These are phyloP conservation scores for Alloteropsis angusta DNA, from an alignment of 202 grass and related monocot genomes.

Conservation along the genomic window DNA sequence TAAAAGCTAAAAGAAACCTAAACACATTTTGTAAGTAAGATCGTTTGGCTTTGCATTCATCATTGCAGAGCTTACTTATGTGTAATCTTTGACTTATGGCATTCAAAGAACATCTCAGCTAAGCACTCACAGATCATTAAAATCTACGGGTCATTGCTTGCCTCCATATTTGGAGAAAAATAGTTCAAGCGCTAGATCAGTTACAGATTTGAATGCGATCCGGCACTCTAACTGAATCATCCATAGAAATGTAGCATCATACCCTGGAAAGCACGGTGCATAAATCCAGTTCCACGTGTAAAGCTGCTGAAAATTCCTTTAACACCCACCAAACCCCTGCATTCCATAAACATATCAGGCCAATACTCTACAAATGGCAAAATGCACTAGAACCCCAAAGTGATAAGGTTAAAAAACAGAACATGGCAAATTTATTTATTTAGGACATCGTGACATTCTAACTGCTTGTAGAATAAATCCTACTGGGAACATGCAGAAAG, in stretches of 20 bases:
- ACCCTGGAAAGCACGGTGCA: slow-evolving; percentile 95
- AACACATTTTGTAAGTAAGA: neutral
- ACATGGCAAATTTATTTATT: neutral
- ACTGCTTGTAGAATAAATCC: neutral
- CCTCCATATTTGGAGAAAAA: neutral
- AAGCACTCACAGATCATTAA: neutral
- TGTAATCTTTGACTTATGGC: neutral
- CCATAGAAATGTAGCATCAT: slow-evolving; percentile 28
- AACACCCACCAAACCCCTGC: slow-evolving; percentile 91
- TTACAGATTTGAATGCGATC: neutral
- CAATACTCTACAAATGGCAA: neutral
- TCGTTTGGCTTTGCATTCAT: neutral
- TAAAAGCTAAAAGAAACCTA: neutral
- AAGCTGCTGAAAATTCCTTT: slow-evolving; percentile 94
- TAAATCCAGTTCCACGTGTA: slow-evolving; percentile 98
- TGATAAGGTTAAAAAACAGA: neutral
- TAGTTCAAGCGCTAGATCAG: neutral
- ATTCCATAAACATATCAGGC: slow-evolving; percentile 18
- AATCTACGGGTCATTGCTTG: neutral
- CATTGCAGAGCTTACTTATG: neutral
- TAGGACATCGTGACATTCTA: neutral
- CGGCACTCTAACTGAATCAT: slow-evolving; percentile 13
- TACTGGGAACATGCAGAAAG: neutral
- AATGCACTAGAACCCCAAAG: neutral
- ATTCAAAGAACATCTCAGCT: neutral